A percentile compares a stretch with the other conserved stretches of the same genome.
Conservation (phyloP, 1,284 basidiomycete genomes). For the Cutaneotrichosporon cyanovorans region DNA sequence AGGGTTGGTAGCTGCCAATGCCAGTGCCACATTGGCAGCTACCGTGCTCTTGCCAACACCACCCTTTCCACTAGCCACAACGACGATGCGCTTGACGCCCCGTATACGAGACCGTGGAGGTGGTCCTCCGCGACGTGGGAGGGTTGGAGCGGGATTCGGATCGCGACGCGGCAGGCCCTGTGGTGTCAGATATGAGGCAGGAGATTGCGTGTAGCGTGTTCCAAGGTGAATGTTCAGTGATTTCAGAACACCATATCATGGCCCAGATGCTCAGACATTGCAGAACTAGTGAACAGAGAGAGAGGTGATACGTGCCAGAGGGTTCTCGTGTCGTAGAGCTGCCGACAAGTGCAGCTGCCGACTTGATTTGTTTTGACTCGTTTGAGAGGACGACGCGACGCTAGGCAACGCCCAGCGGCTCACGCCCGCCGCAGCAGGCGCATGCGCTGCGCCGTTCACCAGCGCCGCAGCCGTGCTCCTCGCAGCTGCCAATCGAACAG, state of each 20-base stretch:
- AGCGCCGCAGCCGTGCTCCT: conserved; percentile 6
- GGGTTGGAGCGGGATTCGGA: conserved; percentile 40
- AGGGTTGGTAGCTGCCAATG: conserved; percentile 46
- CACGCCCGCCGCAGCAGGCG: too few relatives aligned
- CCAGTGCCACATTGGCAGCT: conserved; percentile 71
- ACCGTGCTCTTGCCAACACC: conserved; percentile 96
- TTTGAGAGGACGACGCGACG: too few relatives aligned
- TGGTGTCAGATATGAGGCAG: neutral
- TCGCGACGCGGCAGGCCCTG: conserved; percentile 42
- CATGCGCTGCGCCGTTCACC: neutral
- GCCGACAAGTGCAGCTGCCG: conserved; percentile 1
- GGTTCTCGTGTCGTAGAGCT: conserved; percentile 28
- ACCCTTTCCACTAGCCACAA: conserved; percentile 90
- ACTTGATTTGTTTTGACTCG: too few relatives aligned
- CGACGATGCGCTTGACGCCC: conserved; percentile 58
- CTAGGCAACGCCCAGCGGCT: too few relatives aligned
- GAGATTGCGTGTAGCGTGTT: neutral
- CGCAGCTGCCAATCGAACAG: too few relatives aligned
- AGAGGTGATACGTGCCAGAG: conserved; percentile 21
- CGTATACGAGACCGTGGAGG: conserved; percentile 49
- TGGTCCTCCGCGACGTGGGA: conserved; percentile 45
- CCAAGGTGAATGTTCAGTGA: too few relatives aligned
- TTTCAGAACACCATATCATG: too few relatives aligned
- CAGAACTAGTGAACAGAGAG: too few relatives aligned
- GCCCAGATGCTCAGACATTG: too few relatives aligned